Evolutionary conservation across 2,329 filamentous ascomycete genomes (phyloP), one percentile per base, ranked within the genome.

Genomic region (Cladophialophora immunda): DNA sequence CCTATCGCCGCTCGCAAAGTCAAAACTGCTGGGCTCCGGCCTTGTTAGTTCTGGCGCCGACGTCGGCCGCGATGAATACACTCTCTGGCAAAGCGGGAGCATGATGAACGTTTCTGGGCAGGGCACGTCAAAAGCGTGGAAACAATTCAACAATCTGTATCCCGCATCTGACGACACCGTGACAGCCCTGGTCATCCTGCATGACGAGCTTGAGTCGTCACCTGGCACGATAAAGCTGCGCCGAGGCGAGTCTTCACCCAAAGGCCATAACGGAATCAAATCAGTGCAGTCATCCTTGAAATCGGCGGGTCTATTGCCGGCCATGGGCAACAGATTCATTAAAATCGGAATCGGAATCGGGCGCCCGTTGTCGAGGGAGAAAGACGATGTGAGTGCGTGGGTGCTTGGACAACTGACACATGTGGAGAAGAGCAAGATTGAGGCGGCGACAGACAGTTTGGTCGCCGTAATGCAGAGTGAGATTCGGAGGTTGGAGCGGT

Each of bases 311-410:
- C 11, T 72, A 13, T 84, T 87, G 63, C 79, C 81, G 19, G 80
- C 76, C 58, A 70, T 92, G 82, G 81, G 84, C 76, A 75, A 81
- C 6, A 78, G 79, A 30, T 82, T 84, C 71, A 77, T 85, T 74
- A 83, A 92, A 66, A 87, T 98, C 58, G 90, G 91, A 0, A 81
- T 98, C 13, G 95, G 95, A 0, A 97, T 98, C 80, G 94, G 92
- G n/a, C 82, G 95, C 54, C 94, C 94, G 13, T 41, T 62, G 2
- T 89, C 85, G 69, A 84, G 93, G 69, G 89, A 92, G 58, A 81
- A 83, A 25, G 80, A 82, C 45, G 87, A 86, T 1, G 93, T 98
- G 9, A 87, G 89, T 52, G 82, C 87, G 27, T 97, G 94, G 81
- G 94, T 98, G 52, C 80, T 98, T 72, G 84, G 84, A 65, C 87